phyloP scores from a whole-genome alignment of 345 rosid genomes.

The Euphorbia lathyris region DNA sequence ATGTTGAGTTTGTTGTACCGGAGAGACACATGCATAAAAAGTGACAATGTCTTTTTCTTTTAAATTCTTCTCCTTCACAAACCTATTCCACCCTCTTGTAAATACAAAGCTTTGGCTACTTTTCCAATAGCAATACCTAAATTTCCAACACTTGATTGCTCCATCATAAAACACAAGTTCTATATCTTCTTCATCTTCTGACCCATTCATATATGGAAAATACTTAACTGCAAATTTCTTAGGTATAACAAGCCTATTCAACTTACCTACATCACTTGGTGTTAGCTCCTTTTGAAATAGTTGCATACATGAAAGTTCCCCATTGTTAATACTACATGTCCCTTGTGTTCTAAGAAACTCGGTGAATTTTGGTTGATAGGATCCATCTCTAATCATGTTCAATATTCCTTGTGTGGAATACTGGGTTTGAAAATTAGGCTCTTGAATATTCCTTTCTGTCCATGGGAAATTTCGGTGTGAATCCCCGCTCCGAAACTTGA shows the following conservation, averaged over 20 bases:
- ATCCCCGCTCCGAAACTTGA: constrained; percentile 47
- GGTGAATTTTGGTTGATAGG: constrained; percentile 19
- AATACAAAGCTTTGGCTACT: constrained; percentile 33
- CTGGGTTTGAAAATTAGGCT: constrained; percentile 44
- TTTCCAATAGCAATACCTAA: constrained; percentile 31
- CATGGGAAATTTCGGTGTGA: constrained; percentile 58
- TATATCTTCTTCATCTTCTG: constrained; percentile 12
- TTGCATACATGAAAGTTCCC: constrained; percentile 12
- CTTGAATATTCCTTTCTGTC: constrained; percentile 40
- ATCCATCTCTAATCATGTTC: constrained; percentile 49
- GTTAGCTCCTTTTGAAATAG: constrained; percentile 27
- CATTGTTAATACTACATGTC: not conserved
- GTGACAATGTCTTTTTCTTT: constrained; percentile 22
- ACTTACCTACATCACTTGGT: constrained; percentile 33
- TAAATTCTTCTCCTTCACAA: constrained; percentile 27
- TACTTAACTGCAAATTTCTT: constrained; percentile 26
- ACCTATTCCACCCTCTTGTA: constrained; percentile 33
- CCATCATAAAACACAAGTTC: constrained; percentile 25
- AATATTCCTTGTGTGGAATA: constrained; percentile 37
- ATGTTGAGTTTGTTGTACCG: constrained; percentile 15
- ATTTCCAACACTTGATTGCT: constrained; percentile 27
- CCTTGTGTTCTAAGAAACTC: constrained; percentile 19
- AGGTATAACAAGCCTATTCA: constrained; percentile 30
- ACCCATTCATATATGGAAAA: constrained; percentile 17
- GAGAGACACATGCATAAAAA: constrained; percentile 21